Percentiles rank a stretch among this genome's conserved stretches.
Evolutionary conservation across 306 rosid species (phyloP).

Genomic region (Parietaria judaica): DNA sequence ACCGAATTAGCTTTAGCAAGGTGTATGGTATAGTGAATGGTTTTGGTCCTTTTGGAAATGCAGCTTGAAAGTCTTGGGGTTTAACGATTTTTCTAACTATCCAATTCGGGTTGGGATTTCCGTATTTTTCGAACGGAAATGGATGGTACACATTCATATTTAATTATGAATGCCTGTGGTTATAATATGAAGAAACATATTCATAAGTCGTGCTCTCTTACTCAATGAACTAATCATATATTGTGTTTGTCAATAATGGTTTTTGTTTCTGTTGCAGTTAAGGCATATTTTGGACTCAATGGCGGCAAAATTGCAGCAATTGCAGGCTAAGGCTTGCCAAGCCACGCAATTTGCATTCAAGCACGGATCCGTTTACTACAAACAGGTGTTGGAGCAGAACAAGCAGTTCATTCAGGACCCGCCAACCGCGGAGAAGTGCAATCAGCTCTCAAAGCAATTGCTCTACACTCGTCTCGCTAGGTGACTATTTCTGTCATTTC

Average conservation of each 20-base stretch:
- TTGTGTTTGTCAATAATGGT: too few species aligned
- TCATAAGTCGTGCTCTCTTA: too few species aligned
- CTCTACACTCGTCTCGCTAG: conserved; percentile 91
- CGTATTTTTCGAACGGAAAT: not conserved
- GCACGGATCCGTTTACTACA: conserved; percentile 63
- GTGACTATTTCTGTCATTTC: conserved; percentile 29
- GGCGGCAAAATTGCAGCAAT: conserved; percentile 64
- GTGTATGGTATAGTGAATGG: not conserved
- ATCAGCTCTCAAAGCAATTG: conserved; percentile 63
- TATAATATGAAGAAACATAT: too few species aligned
- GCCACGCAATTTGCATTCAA: conserved; percentile 56
- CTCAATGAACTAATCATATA: too few species aligned
- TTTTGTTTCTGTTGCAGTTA: conserved; percentile 8
- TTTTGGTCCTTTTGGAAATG: not conserved
- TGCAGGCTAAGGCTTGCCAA: conserved; percentile 77
- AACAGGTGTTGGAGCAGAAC: conserved; percentile 75
- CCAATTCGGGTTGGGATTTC: not conserved
- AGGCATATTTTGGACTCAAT: conserved; percentile 32
- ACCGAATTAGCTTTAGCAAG: not conserved
- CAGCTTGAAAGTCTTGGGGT: conserved; percentile 8
- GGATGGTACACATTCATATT: not conserved
- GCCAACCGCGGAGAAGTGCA: conserved; percentile 80
- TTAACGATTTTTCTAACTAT: not conserved
- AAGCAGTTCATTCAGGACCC: conserved; percentile 89
- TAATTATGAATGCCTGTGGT: too few species aligned